These are phyloP conservation scores for Escallonia rubra DNA, from an alignment of 129 eudicot genomes.

Conservation along the genomic window DNA sequence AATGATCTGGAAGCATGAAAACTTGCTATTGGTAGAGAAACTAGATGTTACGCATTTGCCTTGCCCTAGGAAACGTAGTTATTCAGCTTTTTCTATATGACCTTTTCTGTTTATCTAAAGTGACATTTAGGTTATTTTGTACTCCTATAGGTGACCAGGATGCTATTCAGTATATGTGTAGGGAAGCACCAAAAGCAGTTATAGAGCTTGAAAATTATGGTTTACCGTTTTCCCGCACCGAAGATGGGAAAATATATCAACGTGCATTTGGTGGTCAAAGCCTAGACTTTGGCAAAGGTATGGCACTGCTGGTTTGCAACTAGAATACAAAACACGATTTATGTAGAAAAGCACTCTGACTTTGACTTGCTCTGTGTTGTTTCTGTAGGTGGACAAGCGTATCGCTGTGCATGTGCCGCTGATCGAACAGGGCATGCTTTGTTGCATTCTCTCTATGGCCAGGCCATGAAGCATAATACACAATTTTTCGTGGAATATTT, in stretches of 20 bases:
- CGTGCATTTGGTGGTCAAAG: conserved; percentile 99
- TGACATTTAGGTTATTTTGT: conserved; percentile 9
- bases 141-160: conserved; percentile 86
- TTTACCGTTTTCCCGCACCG: conserved; percentile 95
- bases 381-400: conserved; percentile 89
- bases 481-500: conserved; percentile 97
- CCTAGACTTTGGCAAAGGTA: conserved; percentile 94
- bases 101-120: neutral
- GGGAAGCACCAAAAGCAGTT: conserved; percentile 99
- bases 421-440: conserved; percentile 99
- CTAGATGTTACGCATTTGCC: neutral
- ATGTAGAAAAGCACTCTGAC: conserved; percentile 6
- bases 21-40: neutral
- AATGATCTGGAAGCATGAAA: neutral
- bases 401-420: conserved; percentile 99
- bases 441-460: conserved; percentile 95
- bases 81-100: neutral
- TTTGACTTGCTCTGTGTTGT: conserved; percentile 14
- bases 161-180: conserved; percentile 99
- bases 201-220: conserved; percentile 98
- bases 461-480: conserved; percentile 98
- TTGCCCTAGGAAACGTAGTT: neutral
- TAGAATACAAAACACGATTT: neutral
- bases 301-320: conserved; percentile 9
- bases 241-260: conserved; percentile 98